Conservation (phyloP, 208 protist species). For the Leishmania guyanensis region DNA sequence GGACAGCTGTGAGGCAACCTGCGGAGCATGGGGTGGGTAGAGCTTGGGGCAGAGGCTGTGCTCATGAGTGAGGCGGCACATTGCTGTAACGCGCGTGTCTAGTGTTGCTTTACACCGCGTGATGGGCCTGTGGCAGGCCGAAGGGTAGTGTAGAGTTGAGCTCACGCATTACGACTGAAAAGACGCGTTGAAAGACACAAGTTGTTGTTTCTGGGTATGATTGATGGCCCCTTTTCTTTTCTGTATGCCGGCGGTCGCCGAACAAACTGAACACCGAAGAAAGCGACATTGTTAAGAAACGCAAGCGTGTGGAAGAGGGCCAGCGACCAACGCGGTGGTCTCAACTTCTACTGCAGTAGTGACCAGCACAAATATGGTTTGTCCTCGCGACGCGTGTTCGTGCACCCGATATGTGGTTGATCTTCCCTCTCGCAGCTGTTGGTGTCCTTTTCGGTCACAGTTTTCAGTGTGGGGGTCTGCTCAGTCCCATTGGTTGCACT, state of each 20-base stretch:
- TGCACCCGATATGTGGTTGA: background rate
- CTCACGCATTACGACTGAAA: background rate
- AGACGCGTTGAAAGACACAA: background rate
- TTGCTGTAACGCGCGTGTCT: background rate
- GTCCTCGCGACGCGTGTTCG: background rate
- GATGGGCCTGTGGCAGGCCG: background rate
- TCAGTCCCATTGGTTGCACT: background rate
- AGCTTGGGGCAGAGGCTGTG: background rate
- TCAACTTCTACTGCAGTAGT: background rate
- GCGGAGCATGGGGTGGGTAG: background rate
- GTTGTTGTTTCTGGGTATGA: slow-evolving; percentile 11
- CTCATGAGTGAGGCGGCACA: background rate
- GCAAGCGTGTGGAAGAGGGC: background rate
- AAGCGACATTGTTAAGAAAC: background rate
- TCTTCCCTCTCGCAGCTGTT: background rate
- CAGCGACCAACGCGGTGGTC: background rate
- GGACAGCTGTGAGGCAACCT: background rate
- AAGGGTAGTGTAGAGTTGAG: background rate
- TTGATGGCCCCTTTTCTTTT: slow-evolving; percentile 14
- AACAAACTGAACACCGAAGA: background rate
- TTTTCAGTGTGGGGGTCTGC: background rate
- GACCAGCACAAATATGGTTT: background rate
- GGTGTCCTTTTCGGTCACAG: background rate
- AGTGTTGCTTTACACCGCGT: background rate
- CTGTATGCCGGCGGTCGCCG: slow-evolving; percentile 1